Base-by-base conservation (phyloP, 2,329 filamentous ascomycete species). In the Madurella fahalii region DNA sequence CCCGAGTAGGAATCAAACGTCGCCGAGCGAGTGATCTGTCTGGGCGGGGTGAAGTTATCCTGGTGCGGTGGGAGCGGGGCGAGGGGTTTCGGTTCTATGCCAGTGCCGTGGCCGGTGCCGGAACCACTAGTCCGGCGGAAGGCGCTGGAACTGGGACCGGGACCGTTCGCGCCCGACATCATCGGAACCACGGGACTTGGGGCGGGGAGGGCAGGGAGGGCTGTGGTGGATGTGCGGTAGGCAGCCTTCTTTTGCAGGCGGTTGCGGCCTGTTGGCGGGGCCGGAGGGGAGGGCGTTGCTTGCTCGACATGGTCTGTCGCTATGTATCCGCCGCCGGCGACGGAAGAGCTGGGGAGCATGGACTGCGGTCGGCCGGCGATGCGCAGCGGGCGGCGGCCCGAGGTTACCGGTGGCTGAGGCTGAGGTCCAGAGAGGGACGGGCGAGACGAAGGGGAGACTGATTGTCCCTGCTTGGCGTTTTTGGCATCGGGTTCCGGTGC, bases 401-500 rank as follows among this genome's bases (percentile, higher is more conserved):
- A 64, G 5, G 78, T 73, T 64, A 79, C 75, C 64, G 78, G 73
- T 4, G 78, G 76, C 58, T 82, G 78, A 1, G 78, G 76, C 58
- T 82, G 78, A 1, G 81, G 76, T 2, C 81, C 82, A 4, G 71
- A 75, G 1, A 79, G 72, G 2, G 77, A 70, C 7, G 77, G 74
- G 32, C 81, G 73, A 5, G 74, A 67, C 20, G 52, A 65, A 31
- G 63, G 56, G 45, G 66, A 54, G 55, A 65, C 55, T 17, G 70
- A 64, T 31, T 60, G 56, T 16, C 70, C 61, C n/a, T 72, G 74
- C 65, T 85, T 86, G 18, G 79, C 77, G 61, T 89, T 85, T 65
- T 85, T 86, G 18, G 79, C 77, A 61, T 89, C 85, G 0, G 87
- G 87, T 64, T 91, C 87, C 0, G 87, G 87, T 1, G 87, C 87